Base-by-base conservation (phyloP, 2,329 filamentous ascomycete genomes). In the Claviceps digitariae region DNA sequence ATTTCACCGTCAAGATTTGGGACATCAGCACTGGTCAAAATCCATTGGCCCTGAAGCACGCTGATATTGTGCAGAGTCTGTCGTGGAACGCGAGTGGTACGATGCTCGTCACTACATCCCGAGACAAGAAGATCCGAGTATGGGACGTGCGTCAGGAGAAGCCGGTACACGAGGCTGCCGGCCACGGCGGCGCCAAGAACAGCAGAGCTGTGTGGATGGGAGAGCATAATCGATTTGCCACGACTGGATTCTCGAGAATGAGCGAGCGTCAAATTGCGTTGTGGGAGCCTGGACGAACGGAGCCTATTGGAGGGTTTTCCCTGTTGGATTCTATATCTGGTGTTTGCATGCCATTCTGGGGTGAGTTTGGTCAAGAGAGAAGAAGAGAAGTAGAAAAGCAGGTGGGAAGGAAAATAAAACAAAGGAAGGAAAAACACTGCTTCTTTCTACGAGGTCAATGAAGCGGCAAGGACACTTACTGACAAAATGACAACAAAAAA, bases 331-430 rank as follows among this genome's bases (percentile, higher is more conserved):
- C 89, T 48, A 95, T 95, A 64, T 96, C 91, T 47, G 93, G 93
- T 67, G 90, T 98, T 56, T 95, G 90, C 78, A 96, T 98, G 88
- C 93, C 93, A 34, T 97, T 98, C 80, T 98, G 93, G 93, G 93
- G 79, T 82, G 67, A 59, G 74, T 62, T 46, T n/a, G 29, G n/a
- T n/a, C n/a, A n/a, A n/a, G n/a, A n/a, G n/a, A n/a, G n/a, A n/a
- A n/a, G n/a, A n/a, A n/a, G n/a, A n/a, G n/a, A n/a, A n/a, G n/a
- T n/a, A n/a, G n/a, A n/a, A n/a, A n/a, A n/a, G n/a, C n/a, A 21
- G 23, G 15, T 4, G 3, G 6, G 17, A 7, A 48, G n/a, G n/a
- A 48, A 34, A 20, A 17, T 10, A 29, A 12, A 29, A 20, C 4
- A 27, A 31, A 13, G 4, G 7, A 43, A 25, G 27, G 9, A 43